A percentile compares a stretch with the other conserved stretches of the same genome.
phyloP scores from a whole-genome alignment of 352 stramenopile species.

The Pythium aristosporum region DNA sequence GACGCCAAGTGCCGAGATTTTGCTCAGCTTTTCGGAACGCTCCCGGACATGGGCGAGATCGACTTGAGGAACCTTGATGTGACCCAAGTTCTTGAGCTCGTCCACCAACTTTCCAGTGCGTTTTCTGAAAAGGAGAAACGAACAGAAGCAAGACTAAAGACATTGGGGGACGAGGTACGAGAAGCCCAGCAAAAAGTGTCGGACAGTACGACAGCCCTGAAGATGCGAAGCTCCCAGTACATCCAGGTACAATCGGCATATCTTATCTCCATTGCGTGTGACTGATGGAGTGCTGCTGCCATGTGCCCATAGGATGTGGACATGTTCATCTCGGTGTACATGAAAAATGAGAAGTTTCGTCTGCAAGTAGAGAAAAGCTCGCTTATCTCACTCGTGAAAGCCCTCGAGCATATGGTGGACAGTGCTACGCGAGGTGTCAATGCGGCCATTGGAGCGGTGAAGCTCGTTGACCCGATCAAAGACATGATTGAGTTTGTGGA shows the following conservation, averaged over 20 bases:
- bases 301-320: conserved; percentile 56
- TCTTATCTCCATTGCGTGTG: background rate
- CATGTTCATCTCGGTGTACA: conserved; percentile 68
- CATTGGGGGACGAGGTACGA: conserved; percentile 39
- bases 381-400: conserved; percentile 64
- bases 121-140: conserved; percentile 30
- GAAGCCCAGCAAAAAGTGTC: conserved; percentile 34
- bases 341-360: conserved; percentile 87
- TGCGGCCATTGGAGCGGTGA: conserved; percentile 40
- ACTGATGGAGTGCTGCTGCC: background rate
- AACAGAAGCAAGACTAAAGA: conserved; percentile 27
- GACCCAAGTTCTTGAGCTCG: conserved; percentile 20
- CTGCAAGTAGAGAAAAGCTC: conserved; percentile 83
- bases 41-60: conserved; percentile 27
- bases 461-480: conserved; percentile 48
- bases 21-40: conserved; percentile 16
- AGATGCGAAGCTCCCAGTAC: conserved; percentile 50
- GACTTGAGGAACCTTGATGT: conserved; percentile 27
- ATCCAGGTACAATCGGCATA: conserved; percentile 45
- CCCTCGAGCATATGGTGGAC: conserved; percentile 59
- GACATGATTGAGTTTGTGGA: conserved; percentile 73
- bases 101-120: conserved; percentile 25
- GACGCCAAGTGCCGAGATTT: conserved; percentile 43
- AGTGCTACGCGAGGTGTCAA: conserved; percentile 37
- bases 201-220: conserved; percentile 28